These are phyloP conservation scores for Thelonectria blattea DNA, from an alignment of 2,329 filamentous ascomycete genomes.

Conservation along the genomic window DNA sequence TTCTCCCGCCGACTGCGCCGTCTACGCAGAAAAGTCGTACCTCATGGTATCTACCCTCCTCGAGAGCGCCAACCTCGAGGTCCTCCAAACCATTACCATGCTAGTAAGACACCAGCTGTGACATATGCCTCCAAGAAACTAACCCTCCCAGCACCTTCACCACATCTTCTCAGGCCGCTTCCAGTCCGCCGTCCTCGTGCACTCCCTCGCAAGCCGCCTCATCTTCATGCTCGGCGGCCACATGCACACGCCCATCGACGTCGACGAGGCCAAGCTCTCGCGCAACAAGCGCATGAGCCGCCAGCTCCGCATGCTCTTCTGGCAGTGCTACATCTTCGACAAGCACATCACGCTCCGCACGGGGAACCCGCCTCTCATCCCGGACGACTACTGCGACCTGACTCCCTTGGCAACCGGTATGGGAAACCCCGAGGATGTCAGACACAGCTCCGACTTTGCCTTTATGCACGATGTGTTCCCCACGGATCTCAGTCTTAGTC, in stretches of 20 bases:
- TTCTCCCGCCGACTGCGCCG: neutral
- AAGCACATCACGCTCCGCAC: slow-evolving; percentile 18
- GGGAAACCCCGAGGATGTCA: neutral
- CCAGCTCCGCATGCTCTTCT: slow-evolving; percentile 13
- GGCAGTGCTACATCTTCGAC: slow-evolving; percentile 22
- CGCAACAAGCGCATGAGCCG: neutral
- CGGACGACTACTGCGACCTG: slow-evolving; percentile 19
- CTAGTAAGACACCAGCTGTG: neutral
- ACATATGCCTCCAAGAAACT: neutral
- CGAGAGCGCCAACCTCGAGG: neutral
- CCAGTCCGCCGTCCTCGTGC: neutral
- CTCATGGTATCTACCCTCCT: neutral
- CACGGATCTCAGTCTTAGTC: neutral
- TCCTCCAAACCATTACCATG: neutral
- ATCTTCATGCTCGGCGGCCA: neutral
- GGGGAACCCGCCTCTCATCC: neutral
- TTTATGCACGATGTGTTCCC: neutral
- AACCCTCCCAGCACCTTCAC: neutral
- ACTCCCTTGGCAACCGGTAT: neutral
- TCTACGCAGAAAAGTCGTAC: neutral
- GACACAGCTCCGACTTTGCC: neutral
- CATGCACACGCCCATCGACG: neutral
- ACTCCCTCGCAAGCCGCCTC: neutral
- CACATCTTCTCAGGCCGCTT: neutral
- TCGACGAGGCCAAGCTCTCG: neutral